Evolutionary conservation across 2,329 filamentous ascomycete species (phyloP).

Genomic region (Ophiostoma tasmaniense): DNA sequence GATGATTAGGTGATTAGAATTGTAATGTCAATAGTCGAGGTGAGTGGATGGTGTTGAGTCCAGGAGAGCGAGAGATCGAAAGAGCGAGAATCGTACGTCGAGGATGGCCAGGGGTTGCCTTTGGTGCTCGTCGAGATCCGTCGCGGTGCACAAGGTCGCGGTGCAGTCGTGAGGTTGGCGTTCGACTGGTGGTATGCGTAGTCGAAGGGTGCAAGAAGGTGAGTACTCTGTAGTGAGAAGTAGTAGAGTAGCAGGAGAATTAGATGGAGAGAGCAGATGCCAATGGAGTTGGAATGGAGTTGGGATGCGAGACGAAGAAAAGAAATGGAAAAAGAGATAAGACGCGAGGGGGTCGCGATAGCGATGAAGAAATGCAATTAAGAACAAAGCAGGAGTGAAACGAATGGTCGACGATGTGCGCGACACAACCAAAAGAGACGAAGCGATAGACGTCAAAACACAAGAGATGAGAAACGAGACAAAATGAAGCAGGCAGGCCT

Average conservation of each 20-base stretch:
- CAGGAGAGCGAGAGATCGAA: not conserved
- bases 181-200: not conserved
- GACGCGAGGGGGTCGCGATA: not conserved
- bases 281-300: not conserved
- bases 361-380: not conserved
- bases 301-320: not conserved
- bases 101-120: not conserved
- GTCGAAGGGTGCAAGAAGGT: not conserved
- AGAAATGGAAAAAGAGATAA: not conserved
- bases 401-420: not conserved
- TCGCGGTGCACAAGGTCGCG: not conserved
- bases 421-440: not conserved
- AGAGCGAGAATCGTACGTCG: not conserved
- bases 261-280: not conserved
- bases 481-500: not conserved
- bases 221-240: not conserved
- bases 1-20: too few relatives aligned
- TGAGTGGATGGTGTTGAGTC: not conserved
- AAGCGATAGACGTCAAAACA: not conserved
- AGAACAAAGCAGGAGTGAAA: not conserved
- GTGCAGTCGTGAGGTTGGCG: not conserved
- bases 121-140: not conserved
- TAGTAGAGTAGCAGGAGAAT: not conserved
- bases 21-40: not conserved
- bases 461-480: not conserved